phyloP scores from a whole-genome alignment of 2,329 filamentous ascomycete species.

The Fusarium hostae region DNA sequence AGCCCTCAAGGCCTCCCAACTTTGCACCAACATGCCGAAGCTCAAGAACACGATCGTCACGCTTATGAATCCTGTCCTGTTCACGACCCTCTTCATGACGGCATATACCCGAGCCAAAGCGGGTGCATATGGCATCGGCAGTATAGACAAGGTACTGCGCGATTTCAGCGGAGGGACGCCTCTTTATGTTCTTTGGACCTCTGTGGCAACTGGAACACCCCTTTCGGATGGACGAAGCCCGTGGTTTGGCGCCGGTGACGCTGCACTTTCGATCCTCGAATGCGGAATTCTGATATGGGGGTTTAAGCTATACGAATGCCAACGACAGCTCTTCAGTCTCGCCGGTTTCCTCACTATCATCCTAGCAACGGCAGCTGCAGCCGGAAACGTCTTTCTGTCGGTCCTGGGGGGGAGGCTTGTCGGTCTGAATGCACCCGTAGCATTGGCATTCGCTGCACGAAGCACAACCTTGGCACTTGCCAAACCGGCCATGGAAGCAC shows the following conservation, averaged over 20 bases:
- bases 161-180: slow-evolving; percentile 50
- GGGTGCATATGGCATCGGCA: slow-evolving; percentile 41
- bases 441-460: slow-evolving; percentile 61
- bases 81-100: slow-evolving; percentile 58
- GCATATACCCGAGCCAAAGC: slow-evolving; percentile 57
- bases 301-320: slow-evolving; percentile 64
- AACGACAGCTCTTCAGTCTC: slow-evolving; percentile 56
- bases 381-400: slow-evolving; percentile 56
- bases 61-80: slow-evolving; percentile 60
- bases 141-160: slow-evolving; percentile 46
- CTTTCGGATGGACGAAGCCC: slow-evolving; percentile 28
- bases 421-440: slow-evolving; percentile 50
- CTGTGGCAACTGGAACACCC: slow-evolving; percentile 4
- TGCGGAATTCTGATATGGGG: slow-evolving; percentile 64
- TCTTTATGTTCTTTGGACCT: slow-evolving; percentile 51
- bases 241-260: slow-evolving; percentile 60
- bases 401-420: slow-evolving; percentile 52
- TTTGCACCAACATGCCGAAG: slow-evolving; percentile 10
- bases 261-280: slow-evolving; percentile 61
- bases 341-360: slow-evolving; percentile 54
- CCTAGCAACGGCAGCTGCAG: slow-evolving; percentile 52
- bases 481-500: slow-evolving; percentile 57
- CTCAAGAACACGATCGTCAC: slow-evolving; percentile 51
- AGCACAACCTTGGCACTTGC: slow-evolving; percentile 63
- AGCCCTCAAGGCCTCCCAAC: slow-evolving; percentile 44